Percentiles rank a stretch among this genome's conserved stretches.
These are phyloP conservation scores for Penicillium robsamsonii DNA, from an alignment of 495 filamentous ascomycete genomes.

Conservation along the genomic window DNA sequence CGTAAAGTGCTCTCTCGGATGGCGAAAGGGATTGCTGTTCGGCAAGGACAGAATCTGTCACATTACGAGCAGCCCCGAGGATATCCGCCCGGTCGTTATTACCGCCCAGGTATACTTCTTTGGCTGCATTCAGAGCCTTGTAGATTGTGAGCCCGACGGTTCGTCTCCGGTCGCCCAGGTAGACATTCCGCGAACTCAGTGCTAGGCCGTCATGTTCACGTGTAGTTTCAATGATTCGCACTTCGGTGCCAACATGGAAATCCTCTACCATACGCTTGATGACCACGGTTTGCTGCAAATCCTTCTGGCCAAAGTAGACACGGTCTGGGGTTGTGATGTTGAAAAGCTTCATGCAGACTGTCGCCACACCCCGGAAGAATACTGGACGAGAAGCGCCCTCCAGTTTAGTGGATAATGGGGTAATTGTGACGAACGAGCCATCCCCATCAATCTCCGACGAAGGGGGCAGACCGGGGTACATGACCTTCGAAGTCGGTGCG, in stretches of 20 bases:
- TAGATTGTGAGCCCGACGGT: constrained; percentile 67
- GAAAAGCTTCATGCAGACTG: constrained; percentile 95
- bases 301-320: constrained; percentile 98
- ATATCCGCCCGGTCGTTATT: constrained; percentile 59
- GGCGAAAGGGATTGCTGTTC: constrained; percentile 63
- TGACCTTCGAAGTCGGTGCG: constrained; percentile 72
- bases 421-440: constrained; percentile 92
- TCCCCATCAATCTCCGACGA: constrained; percentile 71
- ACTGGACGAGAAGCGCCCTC: constrained; percentile 88
- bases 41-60: constrained; percentile 49
- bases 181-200: constrained; percentile 93
- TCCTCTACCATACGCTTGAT: constrained; percentile 84
- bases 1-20: constrained; percentile 64
- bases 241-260: constrained; percentile 75
- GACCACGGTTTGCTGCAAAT: constrained; percentile 92
- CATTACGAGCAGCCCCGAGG: constrained; percentile 59
- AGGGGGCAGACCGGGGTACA: constrained; percentile 85
- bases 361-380: constrained; percentile 95
- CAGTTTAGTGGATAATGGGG: constrained; percentile 72
- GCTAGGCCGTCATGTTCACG: constrained; percentile 85
- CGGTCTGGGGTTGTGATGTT: constrained; percentile 84
- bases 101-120: constrained; percentile 61
- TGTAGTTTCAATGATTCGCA: constrained; percentile 69
- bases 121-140: constrained; percentile 65
- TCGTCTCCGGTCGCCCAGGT: constrained; percentile 75